Base-by-base conservation (phyloP, 495 filamentous ascomycete genomes). In the Apiosordaria backusii region DNA sequence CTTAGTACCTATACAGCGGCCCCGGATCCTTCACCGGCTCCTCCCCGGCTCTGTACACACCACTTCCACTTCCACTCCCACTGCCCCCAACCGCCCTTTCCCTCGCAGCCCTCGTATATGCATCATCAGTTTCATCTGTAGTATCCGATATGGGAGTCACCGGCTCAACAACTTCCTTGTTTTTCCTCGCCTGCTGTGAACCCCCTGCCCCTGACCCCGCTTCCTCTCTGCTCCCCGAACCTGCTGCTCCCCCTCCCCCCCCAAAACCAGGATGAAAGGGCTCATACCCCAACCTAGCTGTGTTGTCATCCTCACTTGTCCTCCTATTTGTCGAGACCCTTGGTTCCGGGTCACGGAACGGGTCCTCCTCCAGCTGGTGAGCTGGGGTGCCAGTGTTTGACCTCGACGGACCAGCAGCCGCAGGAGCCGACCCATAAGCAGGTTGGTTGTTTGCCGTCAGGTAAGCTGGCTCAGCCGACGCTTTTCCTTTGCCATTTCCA, bases 241-340 rank as follows among this genome's bases (percentile, higher is more conserved):
- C 27, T 29, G 61, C 50, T 60, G 59, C 16, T n/a, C 15, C 22
- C 52, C 54, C 45, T 22, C 25, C 22, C 60, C 65, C 68, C 50
- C 74, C 70, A 57, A 84, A 85, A 0, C 83, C 83, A 4, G 83
- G 83, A 67, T 86, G 82, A 65, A 78, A 86, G 7, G 83, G 83
- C 67, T 86, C 83, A 63, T 76, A 81, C 16, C 71, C 70, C 7
- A 81, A 68, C 4, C 76, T 72, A 4, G 62, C 68, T 0, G 61
- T 55, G 10, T 64, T 55, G 10, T 64, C 65, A 50, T 62, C 57
- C 26, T 72, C 70, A 69, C 3, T 64, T 67, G 18, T 64, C 67
- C 25, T 68, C 68, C 57, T 50, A 69, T 45, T 72, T 16, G 70
- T 68, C n/a, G 72, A 54, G 10, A 50, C 55, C 23, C 76, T 75